A percentile compares a stretch with the other conserved stretches of the same genome.
phyloP scores from a whole-genome alignment of 306 rosid genomes.

The Medicago arabica region DNA sequence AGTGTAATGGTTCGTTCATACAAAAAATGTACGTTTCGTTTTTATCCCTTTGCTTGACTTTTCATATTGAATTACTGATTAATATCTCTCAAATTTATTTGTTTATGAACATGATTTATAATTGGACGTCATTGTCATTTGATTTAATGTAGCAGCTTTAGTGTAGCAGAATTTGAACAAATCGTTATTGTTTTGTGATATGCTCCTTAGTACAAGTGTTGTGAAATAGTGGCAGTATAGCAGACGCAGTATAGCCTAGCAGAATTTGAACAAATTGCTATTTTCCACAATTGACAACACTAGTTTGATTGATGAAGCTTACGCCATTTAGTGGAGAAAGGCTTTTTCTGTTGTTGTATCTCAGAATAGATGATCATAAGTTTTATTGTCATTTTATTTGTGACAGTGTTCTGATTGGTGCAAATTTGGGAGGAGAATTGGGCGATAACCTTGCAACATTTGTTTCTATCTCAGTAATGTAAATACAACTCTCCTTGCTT shows the following conservation, averaged over 20 bases:
- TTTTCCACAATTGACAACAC: background rate
- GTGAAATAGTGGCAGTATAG: background rate
- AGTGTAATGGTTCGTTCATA: conserved; percentile 69
- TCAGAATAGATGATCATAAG: conserved; percentile 9
- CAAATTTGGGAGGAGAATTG: conserved; percentile 90
- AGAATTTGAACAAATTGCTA: background rate
- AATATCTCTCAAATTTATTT: conserved; percentile 9
- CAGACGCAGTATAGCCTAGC: background rate
- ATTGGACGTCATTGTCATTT: background rate
- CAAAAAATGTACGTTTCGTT: conserved; percentile 59
- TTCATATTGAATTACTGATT: conserved; percentile 26
- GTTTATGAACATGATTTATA: background rate
- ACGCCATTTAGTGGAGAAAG: background rate
- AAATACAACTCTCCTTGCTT: conserved; percentile 47
- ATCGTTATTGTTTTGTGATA: background rate
- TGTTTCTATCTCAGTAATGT: conserved; percentile 72
- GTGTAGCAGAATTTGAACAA: background rate
- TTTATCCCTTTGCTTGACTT: conserved; percentile 37
- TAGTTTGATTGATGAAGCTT: conserved; percentile 9
- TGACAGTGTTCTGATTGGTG: conserved; percentile 77
- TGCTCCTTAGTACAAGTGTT: too few species aligned
- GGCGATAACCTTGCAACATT: conserved; percentile 73
- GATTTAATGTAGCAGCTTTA: background rate
- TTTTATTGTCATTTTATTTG: conserved; percentile 46
- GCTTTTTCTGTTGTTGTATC: conserved; percentile 1